Evolutionary conservation across 805 yeast genomes (phyloP).

Genomic region (Grigorovia yakushimaensis): DNA sequence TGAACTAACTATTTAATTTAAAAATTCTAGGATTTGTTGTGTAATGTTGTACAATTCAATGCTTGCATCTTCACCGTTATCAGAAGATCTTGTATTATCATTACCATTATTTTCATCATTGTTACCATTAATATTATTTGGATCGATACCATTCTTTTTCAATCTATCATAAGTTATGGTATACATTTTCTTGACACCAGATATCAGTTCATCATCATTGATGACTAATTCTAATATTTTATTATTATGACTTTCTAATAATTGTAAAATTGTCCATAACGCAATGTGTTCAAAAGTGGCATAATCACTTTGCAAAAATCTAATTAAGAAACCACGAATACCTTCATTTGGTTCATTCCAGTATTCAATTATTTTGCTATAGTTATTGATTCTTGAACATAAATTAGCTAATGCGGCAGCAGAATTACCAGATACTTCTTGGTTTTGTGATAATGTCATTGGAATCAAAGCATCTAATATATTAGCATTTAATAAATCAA

Average conservation of each 20-base stretch:
- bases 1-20: conserved; percentile 21
- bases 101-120: conserved; percentile 8
- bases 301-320: conserved; percentile 74
- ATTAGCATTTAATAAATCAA: conserved; percentile 71
- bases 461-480: conserved; percentile 86
- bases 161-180: conserved; percentile 28
- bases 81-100: conserved; percentile 21
- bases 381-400: conserved; percentile 82
- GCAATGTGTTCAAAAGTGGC: conserved; percentile 97
- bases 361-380: conserved; percentile 62
- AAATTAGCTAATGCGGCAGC: conserved; percentile 97
- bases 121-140: conserved; percentile 10
- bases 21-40: conserved; percentile 51
- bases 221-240: conserved; percentile 48
- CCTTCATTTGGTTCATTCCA: conserved; percentile 83
- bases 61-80: conserved; percentile 50
- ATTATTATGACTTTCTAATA: conserved; percentile 74
- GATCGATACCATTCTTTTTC: conserved; percentile 20
- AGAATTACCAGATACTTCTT: conserved; percentile 95
- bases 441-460: conserved; percentile 73
- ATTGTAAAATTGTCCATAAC: conserved; percentile 89
- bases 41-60: conserved; percentile 56
- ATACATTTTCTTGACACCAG: conserved; percentile 42
- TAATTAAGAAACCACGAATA: conserved; percentile 67
- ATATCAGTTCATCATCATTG: conserved; percentile 43